Base-by-base conservation (phyloP, 345 rosid species). In the Eucalyptus regnans region DNA sequence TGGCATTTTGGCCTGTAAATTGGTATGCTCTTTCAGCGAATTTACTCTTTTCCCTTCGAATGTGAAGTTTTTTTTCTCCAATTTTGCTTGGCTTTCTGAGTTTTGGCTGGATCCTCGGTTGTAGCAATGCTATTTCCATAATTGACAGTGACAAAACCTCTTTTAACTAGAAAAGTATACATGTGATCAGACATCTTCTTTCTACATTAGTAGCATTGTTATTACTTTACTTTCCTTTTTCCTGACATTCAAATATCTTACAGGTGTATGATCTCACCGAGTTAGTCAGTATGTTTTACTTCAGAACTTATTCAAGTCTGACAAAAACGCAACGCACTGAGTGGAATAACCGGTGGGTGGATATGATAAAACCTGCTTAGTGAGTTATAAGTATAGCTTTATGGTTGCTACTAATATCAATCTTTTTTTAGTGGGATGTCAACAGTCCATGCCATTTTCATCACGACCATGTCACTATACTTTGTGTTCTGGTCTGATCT, bases 301-400 rank as follows among this genome's bases (percentile, higher is more conserved):
- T 92, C 90, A 96, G 93, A 93, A 87, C 95, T 51, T 97, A 94
- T 88, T 52, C 93, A 86, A 90, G 91, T 89, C 95, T 97, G 66
- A 91, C 96, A 50, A 94, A 95, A 89, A 64, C 91, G 50, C 96
- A 97, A 87, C 93, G 94, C 66, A 88, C 93, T 83, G 99, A 97
- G 88, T 97, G 99, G 99, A 96, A 96, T 90, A 96, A 97, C 81
- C 92, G 99, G 99, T 96, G 90, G 92, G 91, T 83, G 27, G 20
- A 58, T 58, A 50, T 86, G 49, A n/a, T 46, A 50, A 29, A 58
- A 8, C 79, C 86, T 90, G 80, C 23, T 44, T 51, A 89, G 60
- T 80, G 29, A 66, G 33, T 60, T 85, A 50, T 46, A 51, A 62
- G 79, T 29, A 49, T 91, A 31, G 88, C 80, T 64, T 80, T 49